Percentiles rank a stretch among this genome's conserved stretches.
These are phyloP conservation scores for Rhizopogon sp. DNA, from an alignment of 768 basidiomycete species.

Conservation along the genomic window DNA sequence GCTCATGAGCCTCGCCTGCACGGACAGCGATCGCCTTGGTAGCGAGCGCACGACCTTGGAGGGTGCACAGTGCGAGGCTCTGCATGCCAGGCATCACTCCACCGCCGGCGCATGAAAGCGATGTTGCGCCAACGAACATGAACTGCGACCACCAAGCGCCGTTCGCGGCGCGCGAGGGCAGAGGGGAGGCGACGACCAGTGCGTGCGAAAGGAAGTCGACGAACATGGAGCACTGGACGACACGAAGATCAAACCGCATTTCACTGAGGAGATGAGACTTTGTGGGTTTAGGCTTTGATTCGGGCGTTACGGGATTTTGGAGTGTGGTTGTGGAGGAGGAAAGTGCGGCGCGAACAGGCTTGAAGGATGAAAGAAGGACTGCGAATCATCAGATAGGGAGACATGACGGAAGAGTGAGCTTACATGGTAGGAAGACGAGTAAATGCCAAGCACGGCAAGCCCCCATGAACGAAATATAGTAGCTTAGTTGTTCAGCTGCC, in stretches of 20 bases:
- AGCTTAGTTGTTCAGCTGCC: constrained; percentile 64
- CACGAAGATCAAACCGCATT: constrained; percentile 62
- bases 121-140: constrained; percentile 55
- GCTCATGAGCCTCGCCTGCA: constrained; percentile 6
- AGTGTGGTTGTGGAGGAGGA: neutral
- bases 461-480: constrained; percentile 72
- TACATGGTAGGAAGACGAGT: constrained; percentile 65
- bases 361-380: constrained; percentile 63
- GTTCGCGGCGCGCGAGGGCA: constrained; percentile 30
- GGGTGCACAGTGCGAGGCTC: constrained; percentile 68
- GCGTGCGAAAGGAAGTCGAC: constrained; percentile 62
- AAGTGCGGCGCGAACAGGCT: constrained; percentile 30
- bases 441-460: constrained; percentile 60
- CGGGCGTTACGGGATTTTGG: constrained; percentile 23
- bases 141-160: constrained; percentile 27
- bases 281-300: constrained; percentile 41
- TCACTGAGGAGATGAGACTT: constrained; percentile 52
- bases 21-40: constrained; percentile 32
- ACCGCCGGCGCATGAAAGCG: constrained; percentile 59
- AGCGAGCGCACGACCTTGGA: constrained; percentile 28
- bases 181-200: constrained; percentile 50
- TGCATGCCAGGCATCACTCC: constrained; percentile 67
- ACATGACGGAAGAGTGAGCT: constrained; percentile 19
- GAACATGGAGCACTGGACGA: constrained; percentile 60
- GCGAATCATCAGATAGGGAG: constrained; percentile 28